phyloP scores from a whole-genome alignment of 495 filamentous ascomycete species.

The Penicillium alfredii region DNA sequence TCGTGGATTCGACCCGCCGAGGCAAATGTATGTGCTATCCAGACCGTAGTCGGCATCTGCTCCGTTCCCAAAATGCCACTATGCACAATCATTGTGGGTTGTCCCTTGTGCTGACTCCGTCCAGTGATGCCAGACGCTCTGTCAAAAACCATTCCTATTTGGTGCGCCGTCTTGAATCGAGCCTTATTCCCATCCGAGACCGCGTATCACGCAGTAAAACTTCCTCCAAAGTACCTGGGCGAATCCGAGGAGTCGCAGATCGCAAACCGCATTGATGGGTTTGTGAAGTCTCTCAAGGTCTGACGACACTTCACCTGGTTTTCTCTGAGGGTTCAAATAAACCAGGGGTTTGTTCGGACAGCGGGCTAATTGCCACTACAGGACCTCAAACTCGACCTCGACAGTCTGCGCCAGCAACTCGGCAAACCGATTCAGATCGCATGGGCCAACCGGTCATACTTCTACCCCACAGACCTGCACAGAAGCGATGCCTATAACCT shows the following conservation, averaged over 20 bases:
- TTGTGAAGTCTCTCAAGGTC: conserved; percentile 58
- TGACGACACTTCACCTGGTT: background rate
- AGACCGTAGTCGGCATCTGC: conserved; percentile 5
- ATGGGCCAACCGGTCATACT: conserved; percentile 40
- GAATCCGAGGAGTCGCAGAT: conserved; percentile 78
- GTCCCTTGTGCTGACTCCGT: background rate
- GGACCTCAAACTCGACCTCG: conserved; percentile 47
- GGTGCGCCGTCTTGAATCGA: conserved; percentile 79
- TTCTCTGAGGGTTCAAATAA: background rate
- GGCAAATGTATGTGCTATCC: conserved; percentile 63
- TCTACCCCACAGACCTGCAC: conserved; percentile 35
- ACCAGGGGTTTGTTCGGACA: no score
- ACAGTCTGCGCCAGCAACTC: conserved; percentile 30
- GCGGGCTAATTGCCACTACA: conserved; percentile 9
- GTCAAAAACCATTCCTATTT: conserved; percentile 89
- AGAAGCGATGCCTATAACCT: conserved; percentile 47
- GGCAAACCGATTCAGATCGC: conserved; percentile 36
- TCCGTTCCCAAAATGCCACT: conserved; percentile 4
- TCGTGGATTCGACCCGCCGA: conserved; percentile 90
- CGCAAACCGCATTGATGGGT: conserved; percentile 55
- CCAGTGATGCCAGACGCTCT: conserved; percentile 86
- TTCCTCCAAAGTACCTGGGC: conserved; percentile 62
- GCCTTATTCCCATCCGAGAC: conserved; percentile 60
- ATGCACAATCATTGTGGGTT: no score
- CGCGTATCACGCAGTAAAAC: conserved; percentile 49